Evolutionary conservation across 805 yeast species (phyloP).

Genomic region (Wickerhamomyces silvicola): DNA sequence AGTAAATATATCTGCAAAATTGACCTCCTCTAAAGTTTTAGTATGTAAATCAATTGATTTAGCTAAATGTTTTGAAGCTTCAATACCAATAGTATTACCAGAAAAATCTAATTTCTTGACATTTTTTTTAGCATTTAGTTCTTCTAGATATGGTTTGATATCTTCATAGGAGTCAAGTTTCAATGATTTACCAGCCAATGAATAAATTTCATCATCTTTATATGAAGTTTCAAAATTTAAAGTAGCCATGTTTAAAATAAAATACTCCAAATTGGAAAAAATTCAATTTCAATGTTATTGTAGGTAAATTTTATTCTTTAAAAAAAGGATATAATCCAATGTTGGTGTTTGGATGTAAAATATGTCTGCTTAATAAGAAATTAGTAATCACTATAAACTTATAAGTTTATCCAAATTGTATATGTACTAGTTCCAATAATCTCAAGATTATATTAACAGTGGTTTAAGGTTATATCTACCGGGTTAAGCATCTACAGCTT

Average conservation of each 20-base stretch:
- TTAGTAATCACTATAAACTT: too few species aligned
- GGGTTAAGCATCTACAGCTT: too few species aligned
- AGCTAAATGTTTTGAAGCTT: slow-evolving; percentile 71
- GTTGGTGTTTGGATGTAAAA: slow-evolving; percentile 1
- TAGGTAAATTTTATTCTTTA: slow-evolving; percentile 2
- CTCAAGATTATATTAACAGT: too few species aligned
- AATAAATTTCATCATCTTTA: slow-evolving; percentile 41
- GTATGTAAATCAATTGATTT: slow-evolving; percentile 37
- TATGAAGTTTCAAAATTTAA: slow-evolving; percentile 35
- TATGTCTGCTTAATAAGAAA: too few species aligned
- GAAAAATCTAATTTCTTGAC: slow-evolving; percentile 65
- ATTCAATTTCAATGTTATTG: neutral
- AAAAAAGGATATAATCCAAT: too few species aligned
- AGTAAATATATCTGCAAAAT: slow-evolving; percentile 90
- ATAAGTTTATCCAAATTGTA: too few species aligned
- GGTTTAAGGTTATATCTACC: too few species aligned
- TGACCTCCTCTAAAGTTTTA: slow-evolving; percentile 54
- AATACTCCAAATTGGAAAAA: neutral
- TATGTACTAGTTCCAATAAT: too few species aligned
- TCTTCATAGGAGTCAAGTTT: slow-evolving; percentile 72
- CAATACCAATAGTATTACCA: slow-evolving; percentile 94
- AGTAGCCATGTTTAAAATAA: slow-evolving; percentile 28
- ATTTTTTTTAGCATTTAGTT: slow-evolving; percentile 35
- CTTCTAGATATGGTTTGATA: slow-evolving; percentile 61
- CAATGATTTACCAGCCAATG: slow-evolving; percentile 67